Conservation (phyloP, 2,329 filamentous ascomycete species). For the Alternaria sp. region DNA sequence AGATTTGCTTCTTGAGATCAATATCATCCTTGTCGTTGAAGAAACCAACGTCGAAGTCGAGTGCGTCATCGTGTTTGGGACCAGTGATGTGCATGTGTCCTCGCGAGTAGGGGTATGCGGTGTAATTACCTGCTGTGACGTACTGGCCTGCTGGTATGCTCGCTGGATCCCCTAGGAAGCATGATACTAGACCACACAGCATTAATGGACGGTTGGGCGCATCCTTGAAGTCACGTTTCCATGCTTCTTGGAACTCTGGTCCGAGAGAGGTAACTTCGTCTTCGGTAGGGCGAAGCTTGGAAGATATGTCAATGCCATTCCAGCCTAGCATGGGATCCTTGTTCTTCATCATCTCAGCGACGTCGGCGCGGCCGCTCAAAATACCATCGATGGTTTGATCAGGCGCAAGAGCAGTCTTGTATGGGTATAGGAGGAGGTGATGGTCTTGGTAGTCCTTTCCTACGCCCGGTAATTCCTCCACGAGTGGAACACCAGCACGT, state of each 20-base stretch:
- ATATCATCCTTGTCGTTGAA: constrained; percentile 64
- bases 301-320: constrained; percentile 65
- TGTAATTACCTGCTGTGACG: constrained; percentile 63
- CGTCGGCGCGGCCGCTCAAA: constrained; percentile 58
- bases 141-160: constrained; percentile 58
- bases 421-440: constrained; percentile 63
- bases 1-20: constrained; percentile 68
- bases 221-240: constrained; percentile 65
- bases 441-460: constrained; percentile 73
- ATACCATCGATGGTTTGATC: constrained; percentile 65
- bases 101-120: constrained; percentile 68
- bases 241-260: constrained; percentile 62
- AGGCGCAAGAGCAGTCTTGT: constrained; percentile 57
- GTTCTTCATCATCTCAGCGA: constrained; percentile 56
- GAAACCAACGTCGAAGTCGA: constrained; percentile 68
- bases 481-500: constrained; percentile 61
- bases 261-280: constrained; percentile 63
- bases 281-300: constrained; percentile 65
- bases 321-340: constrained; percentile 64
- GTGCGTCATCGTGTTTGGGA: constrained; percentile 54
- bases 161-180: constrained; percentile 44
- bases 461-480: constrained; percentile 68
- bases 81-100: constrained; percentile 68
- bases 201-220: constrained; percentile 59
- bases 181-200: constrained; percentile 53